Percentiles rank a stretch among this genome's conserved stretches.
Evolutionary conservation across 768 basidiomycete genomes (phyloP).

Genomic region (Mrakia frigida): DNA sequence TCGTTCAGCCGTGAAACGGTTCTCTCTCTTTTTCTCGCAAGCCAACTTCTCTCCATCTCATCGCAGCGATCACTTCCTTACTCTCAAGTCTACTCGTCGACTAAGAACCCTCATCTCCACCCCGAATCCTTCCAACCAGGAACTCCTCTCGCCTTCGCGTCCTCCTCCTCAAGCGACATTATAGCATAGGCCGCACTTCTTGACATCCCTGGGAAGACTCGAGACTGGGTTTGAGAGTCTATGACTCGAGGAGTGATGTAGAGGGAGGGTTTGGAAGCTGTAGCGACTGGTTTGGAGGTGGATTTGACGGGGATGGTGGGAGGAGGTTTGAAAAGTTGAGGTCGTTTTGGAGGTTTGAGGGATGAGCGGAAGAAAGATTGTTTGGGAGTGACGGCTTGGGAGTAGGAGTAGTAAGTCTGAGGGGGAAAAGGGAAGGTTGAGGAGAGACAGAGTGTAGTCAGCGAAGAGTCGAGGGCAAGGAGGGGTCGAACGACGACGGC

Average conservation of each 20-base stretch:
- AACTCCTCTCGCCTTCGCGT: slow-evolving; percentile 1
- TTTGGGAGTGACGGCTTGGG: too few relatives aligned
- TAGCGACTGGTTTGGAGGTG: neutral
- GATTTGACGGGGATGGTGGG: neutral
- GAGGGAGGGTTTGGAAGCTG: neutral
- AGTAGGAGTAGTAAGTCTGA: too few relatives aligned
- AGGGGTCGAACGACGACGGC: neutral
- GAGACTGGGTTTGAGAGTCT: neutral
- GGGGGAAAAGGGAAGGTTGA: too few relatives aligned
- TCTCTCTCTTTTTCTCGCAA: too few relatives aligned
- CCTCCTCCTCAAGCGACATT: slow-evolving; percentile 3
- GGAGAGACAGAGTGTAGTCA: neutral
- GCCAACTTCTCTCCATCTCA: too few relatives aligned
- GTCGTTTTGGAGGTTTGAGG: neutral
- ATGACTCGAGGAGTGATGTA: neutral
- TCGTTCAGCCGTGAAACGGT: too few relatives aligned
- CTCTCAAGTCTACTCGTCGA: too few relatives aligned
- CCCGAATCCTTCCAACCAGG: neutral
- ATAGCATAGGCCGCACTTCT: neutral
- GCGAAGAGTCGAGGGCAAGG: neutral
- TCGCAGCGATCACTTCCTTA: too few relatives aligned
- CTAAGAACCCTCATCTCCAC: neutral
- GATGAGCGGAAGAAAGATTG: neutral
- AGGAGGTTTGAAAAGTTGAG: neutral
- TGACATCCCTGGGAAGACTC: slow-evolving; percentile 1